phyloP scores from a whole-genome alignment of 108 stramenopile genomes.

The Poteriospumella lacustris region DNA sequence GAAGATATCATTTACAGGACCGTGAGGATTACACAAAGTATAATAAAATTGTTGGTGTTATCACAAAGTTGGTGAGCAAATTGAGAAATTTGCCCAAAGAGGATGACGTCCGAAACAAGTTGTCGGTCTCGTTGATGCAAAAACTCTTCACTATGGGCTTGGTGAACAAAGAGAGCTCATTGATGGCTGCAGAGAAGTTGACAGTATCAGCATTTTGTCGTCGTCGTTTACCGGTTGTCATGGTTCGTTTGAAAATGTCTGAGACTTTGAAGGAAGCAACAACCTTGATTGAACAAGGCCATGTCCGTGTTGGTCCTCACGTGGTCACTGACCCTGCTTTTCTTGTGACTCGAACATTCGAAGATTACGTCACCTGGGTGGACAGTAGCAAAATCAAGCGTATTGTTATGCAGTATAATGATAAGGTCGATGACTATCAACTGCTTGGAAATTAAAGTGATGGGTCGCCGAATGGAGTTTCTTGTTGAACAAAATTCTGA shows the following conservation, averaged over 20 bases:
- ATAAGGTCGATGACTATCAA: conserved; percentile 98
- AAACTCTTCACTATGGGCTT: conserved; percentile 85
- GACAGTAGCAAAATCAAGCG: conserved; percentile 87
- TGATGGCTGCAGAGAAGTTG: conserved; percentile 82
- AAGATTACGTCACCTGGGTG: conserved; percentile 99
- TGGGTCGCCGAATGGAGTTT: too few relatives aligned
- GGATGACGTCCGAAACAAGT: conserved; percentile 87
- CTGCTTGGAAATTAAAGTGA: conserved; percentile 67
- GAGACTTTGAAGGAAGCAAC: conserved; percentile 84
- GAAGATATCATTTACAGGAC: conserved; percentile 88
- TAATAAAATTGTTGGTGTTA: conserved; percentile 77
- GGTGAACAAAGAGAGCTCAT: conserved; percentile 70
- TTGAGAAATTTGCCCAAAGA: conserved; percentile 73
- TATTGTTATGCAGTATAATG: conserved; percentile 86
- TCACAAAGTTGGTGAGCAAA: conserved; percentile 79
- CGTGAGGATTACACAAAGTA: conserved; percentile 90
- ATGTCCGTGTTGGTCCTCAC: conserved; percentile 88
- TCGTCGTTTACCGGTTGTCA: conserved; percentile 91
- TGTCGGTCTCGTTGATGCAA: conserved; percentile 87
- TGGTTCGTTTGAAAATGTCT: conserved; percentile 96
- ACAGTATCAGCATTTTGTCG: conserved; percentile 87
- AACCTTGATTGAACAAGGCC: conserved; percentile 91
- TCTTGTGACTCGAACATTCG: conserved; percentile 83
- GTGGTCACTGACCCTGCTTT: conserved; percentile 60
- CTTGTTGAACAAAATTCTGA: too few relatives aligned